Percentiles rank a stretch among this genome's conserved stretches.
These are phyloP conservation scores for Cyamopsis tetragonoloba DNA, from an alignment of 306 rosid genomes.

Conservation along the genomic window DNA sequence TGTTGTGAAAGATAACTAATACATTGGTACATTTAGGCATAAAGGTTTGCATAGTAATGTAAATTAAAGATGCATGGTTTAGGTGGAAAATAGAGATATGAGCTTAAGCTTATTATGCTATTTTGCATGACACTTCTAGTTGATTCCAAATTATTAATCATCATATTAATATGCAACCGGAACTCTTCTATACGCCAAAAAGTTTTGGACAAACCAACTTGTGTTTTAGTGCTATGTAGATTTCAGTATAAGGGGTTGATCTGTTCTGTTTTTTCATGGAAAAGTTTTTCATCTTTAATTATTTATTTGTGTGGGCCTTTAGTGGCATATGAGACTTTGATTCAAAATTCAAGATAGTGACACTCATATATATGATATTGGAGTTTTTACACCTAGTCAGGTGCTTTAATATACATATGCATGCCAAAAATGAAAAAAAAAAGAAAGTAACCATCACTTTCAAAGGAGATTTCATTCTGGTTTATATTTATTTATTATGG, in stretches of 20 bases:
- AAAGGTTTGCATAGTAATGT: too few species aligned
- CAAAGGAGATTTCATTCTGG: too few species aligned
- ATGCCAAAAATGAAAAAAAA: slow-evolving; percentile 2
- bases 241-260: background rate
- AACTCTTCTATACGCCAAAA: background rate
- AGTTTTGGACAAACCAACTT: background rate
- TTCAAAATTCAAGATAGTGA: background rate
- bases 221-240: background rate
- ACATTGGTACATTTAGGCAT: background rate
- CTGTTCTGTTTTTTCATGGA: background rate
- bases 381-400: background rate
- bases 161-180: slow-evolving; percentile 3
- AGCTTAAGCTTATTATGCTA: background rate
- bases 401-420: background rate
- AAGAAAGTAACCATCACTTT: too few species aligned
- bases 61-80: too few species aligned
- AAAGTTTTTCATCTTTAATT: background rate
- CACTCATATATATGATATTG: background rate
- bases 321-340: slow-evolving; percentile 10
- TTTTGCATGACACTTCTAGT: slow-evolving; percentile 19
- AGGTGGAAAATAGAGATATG: background rate
- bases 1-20: too few species aligned
- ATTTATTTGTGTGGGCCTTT: background rate
- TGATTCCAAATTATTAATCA: slow-evolving; percentile 1
- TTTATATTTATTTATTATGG: too few species aligned